These are phyloP conservation scores for Lablab purpureus DNA, from an alignment of 306 rosid genomes.

Conservation along the genomic window DNA sequence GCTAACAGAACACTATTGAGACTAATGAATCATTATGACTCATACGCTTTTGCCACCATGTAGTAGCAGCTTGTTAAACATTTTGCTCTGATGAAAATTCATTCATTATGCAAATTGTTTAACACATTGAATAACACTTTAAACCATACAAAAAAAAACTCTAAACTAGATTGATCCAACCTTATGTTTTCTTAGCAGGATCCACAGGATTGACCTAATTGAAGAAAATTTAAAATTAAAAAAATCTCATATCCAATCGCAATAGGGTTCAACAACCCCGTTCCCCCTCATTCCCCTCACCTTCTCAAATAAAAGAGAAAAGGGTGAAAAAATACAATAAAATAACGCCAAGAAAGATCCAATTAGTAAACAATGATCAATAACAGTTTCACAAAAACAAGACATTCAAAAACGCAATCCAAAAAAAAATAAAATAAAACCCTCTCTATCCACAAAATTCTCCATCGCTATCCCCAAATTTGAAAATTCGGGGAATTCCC, in stretches of 20 bases:
- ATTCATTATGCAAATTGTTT: neutral
- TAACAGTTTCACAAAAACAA: neutral
- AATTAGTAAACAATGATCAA: conserved; percentile 38
- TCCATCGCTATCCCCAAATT: neutral
- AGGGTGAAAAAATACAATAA: neutral
- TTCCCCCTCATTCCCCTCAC: conserved; percentile 26
- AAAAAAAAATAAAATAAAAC: neutral
- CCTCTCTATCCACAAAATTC: conserved; percentile 15
- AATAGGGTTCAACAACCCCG: neutral
- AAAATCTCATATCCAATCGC: neutral
- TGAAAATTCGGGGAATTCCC: neutral
- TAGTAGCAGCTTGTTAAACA: neutral
- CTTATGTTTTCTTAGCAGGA: conserved; percentile 22
- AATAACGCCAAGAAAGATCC: conserved; percentile 30
- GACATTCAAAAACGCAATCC: neutral
- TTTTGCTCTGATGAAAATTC: neutral
- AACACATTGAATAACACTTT: neutral
- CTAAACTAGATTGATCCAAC: conserved; percentile 10
- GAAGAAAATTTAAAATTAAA: neutral
- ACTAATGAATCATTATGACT: conserved; percentile 24
- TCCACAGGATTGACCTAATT: conserved; percentile 21
- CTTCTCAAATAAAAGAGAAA: neutral
- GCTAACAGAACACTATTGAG: neutral
- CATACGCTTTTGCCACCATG: neutral
- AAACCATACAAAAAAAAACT: neutral